Base-by-base conservation (phyloP, 2,329 filamentous ascomycete species). In the Fusarium bulbicola region DNA sequence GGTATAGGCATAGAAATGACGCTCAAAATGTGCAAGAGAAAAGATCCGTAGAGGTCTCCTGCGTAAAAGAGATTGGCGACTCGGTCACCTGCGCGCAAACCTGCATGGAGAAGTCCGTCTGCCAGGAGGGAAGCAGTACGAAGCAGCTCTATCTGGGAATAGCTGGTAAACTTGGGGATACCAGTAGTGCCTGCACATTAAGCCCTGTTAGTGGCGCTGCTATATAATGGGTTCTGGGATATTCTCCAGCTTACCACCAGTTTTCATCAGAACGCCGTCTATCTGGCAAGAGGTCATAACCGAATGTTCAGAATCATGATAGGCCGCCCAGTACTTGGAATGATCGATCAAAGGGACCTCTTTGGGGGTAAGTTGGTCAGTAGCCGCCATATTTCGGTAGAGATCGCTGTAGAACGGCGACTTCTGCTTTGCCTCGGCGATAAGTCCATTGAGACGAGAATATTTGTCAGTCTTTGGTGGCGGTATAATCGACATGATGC, bases 21-120 rank as follows among this genome's bases (percentile, higher is more conserved):
- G 30, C 54, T 57, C 11, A 57, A 16, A 26, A 57, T 57, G 18
- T 46, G 54, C 10, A 57, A 11, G 1, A 57, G 54, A 34, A 57
- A 57, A 5, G 54, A 57, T 0, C 54, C 54, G 18, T 57, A 57
- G 14, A 46, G 54, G 3, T 57, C 53, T 21, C 53, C 53, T 6
- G 53, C 53, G 10, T 57, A 57, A 15, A 57, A 57, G 9, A 57
- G 53, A 46, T 57, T 57, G 4, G 39, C 53, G 11, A 57, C 53
- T 26, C 53, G 32, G 5, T 57, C 53, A 8, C 53, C 39, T 10
- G 53, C 53, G 5, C 39, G 53, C 2, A 57, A n/a, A 9, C 53
- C 53, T 2, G 39, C 53, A 34, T 57, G 53, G 7, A 57, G 39
- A 21, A 57, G 53, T 9, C 53, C 53, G 11, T 57, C 53, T 45